Percentiles rank a stretch among this genome's conserved stretches.
These are phyloP conservation scores for Aspergillus sp. DNA, from an alignment of 2,329 filamentous ascomycete genomes.

Conservation along the genomic window DNA sequence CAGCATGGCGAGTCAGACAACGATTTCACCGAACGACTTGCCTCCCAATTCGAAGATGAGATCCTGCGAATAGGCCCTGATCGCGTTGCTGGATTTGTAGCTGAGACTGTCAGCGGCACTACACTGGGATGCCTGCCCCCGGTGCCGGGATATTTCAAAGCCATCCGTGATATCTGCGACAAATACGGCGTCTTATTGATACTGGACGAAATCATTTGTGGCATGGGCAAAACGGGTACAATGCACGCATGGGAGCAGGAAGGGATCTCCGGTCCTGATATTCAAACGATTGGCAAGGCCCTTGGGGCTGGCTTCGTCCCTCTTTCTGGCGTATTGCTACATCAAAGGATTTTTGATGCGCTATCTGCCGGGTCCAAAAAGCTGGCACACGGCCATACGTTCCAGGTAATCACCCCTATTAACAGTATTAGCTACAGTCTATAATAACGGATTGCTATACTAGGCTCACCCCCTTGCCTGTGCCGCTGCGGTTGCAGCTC, in stretches of 20 bases:
- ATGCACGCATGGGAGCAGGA: conserved; percentile 54
- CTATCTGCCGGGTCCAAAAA: not conserved
- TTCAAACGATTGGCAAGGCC: not conserved
- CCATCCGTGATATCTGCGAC: not conserved
- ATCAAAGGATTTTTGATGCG: not conserved
- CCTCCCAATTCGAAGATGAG: not conserved
- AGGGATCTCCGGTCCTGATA: not conserved
- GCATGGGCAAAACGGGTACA: conserved; percentile 50
- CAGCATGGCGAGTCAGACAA: not conserved
- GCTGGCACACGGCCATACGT: not conserved
- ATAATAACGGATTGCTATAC: not conserved
- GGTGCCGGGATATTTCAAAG: not conserved
- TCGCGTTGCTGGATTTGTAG: not conserved
- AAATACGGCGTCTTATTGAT: not conserved
- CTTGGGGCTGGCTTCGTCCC: not conserved
- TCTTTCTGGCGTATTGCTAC: not conserved
- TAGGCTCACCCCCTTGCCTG: not conserved
- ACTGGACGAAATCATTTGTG: conserved; percentile 68
- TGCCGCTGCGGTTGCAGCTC: not conserved
- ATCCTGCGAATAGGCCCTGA: not conserved
- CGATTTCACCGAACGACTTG: not conserved
- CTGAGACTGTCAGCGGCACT: not conserved
- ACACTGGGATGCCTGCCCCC: not conserved
- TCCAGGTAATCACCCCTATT: too few species aligned
- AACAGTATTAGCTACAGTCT: too few species aligned